These are phyloP conservation scores for Silybum marianum DNA, from an alignment of 129 eudicot species.

Conservation along the genomic window DNA sequence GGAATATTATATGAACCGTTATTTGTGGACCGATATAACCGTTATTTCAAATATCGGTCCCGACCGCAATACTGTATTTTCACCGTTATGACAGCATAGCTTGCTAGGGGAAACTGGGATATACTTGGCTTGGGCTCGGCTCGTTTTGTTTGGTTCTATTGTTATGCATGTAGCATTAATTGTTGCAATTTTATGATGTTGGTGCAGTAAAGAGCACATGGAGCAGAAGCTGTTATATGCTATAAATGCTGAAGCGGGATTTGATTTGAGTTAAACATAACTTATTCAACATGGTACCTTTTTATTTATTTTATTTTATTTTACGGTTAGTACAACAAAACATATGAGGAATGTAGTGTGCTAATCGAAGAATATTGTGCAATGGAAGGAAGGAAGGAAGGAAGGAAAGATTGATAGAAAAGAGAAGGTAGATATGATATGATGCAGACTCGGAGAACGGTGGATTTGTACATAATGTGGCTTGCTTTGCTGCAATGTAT, in stretches of 20 bases:
- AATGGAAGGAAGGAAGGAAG: background rate
- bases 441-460: slow-evolving; percentile 5
- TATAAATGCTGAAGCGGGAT: slow-evolving; percentile 94
- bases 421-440: slow-evolving; percentile 30
- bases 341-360: background rate
- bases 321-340: background rate
- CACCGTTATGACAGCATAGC: no score
- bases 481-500: slow-evolving; percentile 18
- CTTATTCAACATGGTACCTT: slow-evolving; percentile 5
- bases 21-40: no score
- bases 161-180: background rate
- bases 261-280: slow-evolving; percentile 71
- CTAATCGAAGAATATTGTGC: background rate
- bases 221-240: slow-evolving; percentile 93
- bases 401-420: slow-evolving; percentile 4
- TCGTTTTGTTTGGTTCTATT: no score
- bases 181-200: background rate
- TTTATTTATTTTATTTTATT: background rate
- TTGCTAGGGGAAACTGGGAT: no score
- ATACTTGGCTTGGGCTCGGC: no score
- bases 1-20: no score
- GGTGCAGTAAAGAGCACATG: slow-evolving; percentile 83
- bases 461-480: slow-evolving; percentile 36
- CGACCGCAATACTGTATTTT: no score
- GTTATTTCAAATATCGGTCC: no score